Percentiles rank a stretch among this genome's conserved stretches.
Conservation (phyloP, 108 stramenopile genomes). For the Nannochloropsis gaditana region DNA sequence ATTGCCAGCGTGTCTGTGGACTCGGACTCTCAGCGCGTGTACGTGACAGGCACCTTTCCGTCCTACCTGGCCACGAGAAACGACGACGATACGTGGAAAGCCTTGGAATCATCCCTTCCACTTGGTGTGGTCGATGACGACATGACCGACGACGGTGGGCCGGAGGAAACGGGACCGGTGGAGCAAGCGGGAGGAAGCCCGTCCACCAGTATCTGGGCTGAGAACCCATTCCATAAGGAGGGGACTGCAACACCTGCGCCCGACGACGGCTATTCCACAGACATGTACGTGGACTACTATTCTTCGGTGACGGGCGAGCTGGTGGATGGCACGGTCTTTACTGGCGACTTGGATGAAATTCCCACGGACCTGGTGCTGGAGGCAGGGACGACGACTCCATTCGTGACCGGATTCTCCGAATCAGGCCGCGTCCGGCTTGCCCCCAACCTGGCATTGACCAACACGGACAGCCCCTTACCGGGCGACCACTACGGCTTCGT, state of each 20-base stretch:
- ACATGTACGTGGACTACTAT: neutral
- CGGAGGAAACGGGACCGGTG: neutral
- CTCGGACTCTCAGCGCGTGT: neutral
- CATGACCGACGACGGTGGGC: neutral
- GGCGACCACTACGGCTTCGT: neutral
- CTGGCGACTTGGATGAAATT: neutral
- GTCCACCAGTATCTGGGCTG: neutral
- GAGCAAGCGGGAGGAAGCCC: neutral
- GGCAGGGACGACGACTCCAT: neutral
- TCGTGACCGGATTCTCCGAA: neutral
- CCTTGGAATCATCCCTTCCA: neutral
- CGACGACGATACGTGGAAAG: neutral
- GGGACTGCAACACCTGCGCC: neutral
- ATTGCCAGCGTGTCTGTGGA: neutral
- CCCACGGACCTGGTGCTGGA: neutral
- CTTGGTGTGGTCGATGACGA: constrained; percentile 9
- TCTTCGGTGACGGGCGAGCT: neutral
- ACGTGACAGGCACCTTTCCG: neutral
- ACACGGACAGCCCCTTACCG: neutral
- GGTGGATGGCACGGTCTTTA: neutral
- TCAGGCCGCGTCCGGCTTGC: neutral
- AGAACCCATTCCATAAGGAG: neutral
- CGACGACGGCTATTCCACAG: neutral
- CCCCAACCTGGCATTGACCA: neutral
- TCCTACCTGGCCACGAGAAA: neutral